Percentiles rank a stretch among this genome's conserved stretches.
These are phyloP conservation scores for Macrolepiota dolichaula DNA, from an alignment of 768 basidiomycete species.

Conservation along the genomic window DNA sequence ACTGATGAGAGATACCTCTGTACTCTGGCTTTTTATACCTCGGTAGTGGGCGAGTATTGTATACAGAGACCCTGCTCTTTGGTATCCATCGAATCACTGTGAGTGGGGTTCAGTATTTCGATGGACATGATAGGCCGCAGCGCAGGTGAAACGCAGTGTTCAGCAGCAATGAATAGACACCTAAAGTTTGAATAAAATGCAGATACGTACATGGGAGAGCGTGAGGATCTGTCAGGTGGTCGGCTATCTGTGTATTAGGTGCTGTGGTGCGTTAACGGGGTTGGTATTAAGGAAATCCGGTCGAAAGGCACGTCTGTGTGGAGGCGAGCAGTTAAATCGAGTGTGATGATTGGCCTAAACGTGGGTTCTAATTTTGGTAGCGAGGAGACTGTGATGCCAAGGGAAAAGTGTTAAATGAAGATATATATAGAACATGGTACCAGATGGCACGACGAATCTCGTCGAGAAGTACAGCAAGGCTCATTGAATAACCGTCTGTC, in stretches of 20 bases:
- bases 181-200: background rate
- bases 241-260: background rate
- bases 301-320: background rate
- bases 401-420: background rate
- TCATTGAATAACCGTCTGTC: too few relatives aligned
- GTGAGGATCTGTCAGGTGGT: background rate
- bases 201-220: background rate
- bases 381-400: background rate
- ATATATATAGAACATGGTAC: background rate
- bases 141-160: background rate
- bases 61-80: background rate
- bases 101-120: background rate
- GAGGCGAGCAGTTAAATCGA: background rate
- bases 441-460: background rate
- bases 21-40: background rate
- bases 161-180: background rate
- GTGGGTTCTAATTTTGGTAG: background rate
- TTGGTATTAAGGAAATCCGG: background rate
- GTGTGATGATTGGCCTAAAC: background rate
- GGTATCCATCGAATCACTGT: background rate
- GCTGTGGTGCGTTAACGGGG: background rate
- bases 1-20: background rate
- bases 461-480: background rate
- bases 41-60: background rate
- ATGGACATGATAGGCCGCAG: background rate